phyloP scores from a whole-genome alignment of 2,329 filamentous ascomycete species.

The Sclerotinia nivalis region DNA sequence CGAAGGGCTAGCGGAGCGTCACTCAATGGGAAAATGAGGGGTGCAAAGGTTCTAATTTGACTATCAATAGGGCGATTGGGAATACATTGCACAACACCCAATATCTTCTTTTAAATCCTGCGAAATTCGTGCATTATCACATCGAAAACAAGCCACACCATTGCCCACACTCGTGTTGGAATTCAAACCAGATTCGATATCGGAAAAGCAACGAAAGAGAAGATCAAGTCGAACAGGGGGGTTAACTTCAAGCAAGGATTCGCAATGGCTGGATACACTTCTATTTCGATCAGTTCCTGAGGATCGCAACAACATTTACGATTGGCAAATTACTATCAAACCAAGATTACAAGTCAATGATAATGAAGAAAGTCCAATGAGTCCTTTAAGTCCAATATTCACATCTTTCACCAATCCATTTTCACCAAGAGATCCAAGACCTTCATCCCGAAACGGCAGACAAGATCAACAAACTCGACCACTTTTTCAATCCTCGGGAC shows the following conservation, averaged over 20 bases:
- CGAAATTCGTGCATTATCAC: constrained; percentile 55
- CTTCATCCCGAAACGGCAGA: constrained; percentile 27
- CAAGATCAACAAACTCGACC: constrained; percentile 49
- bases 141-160: constrained; percentile 61
- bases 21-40: not conserved
- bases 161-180: constrained; percentile 60
- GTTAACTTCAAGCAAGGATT: constrained; percentile 43
- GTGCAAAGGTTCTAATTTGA: constrained; percentile 10
- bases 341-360: constrained; percentile 38
- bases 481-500: constrained; percentile 51
- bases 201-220: constrained; percentile 63
- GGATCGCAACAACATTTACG: constrained; percentile 55
- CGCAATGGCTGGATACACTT: constrained; percentile 45
- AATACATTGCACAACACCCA: constrained; percentile 39
- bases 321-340: constrained; percentile 55
- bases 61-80: constrained; percentile 40
- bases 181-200: constrained; percentile 51
- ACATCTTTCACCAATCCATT: constrained; percentile 41
- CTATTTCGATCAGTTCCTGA: constrained; percentile 59
- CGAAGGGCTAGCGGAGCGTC: too few species aligned
- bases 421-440: constrained; percentile 29
- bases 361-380: constrained; percentile 32
- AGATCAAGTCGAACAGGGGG: constrained; percentile 64
- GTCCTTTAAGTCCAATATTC: constrained; percentile 35
- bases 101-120: constrained; percentile 40